Base-by-base conservation (phyloP, 768 basidiomycete species). In the Porpolomopsis calyptriformis region DNA sequence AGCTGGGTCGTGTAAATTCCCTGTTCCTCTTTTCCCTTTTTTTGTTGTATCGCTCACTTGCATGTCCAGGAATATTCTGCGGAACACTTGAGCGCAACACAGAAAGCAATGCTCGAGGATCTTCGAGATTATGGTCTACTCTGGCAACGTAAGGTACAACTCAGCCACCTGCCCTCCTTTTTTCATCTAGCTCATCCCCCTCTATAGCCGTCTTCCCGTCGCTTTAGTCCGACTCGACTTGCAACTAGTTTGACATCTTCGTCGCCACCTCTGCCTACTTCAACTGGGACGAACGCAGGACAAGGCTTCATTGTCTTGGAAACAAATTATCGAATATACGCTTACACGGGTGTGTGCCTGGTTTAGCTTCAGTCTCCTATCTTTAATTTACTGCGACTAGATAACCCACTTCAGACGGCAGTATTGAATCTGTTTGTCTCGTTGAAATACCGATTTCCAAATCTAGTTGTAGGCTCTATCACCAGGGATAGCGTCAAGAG, bases 271-370 rank as follows among this genome's bases (percentile, higher is more conserved):
- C 69, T 88, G 57, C 83, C 83, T 49, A 79, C 77, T 44, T 75
- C 76, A 35, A 68, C 70, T 44, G 69, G 78, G 9, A 72, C 72
- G 24, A 70, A 71, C 40, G 76, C 75, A 37, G 73, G 75, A 57
- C 80, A 94, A 61, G 90, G 93, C 11, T 98, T 96, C 69, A 84
- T 98, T 54, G 81, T 98, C 53, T 73, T 99, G 35, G 96, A 99
- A 69, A 98, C 96, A 16, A 98, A 99, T 68, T 98, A 97, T 68
- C 85, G 92, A 53, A 68, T 99, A 52, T 99, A 98, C 61, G 96
- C 96, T 4, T 99, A 99, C 64, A 99, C 96, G 27, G 85, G 92
- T 92, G 62, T 43, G 47, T 24, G 31, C 41, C 25, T 25, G 5
- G 23, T 45, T 49, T 44, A 20, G 44, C 46, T 40, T 27, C 35